Evolutionary conservation across 2,329 filamentous ascomycete genomes (phyloP).

Genomic region (Mycocentrospora acerina): DNA sequence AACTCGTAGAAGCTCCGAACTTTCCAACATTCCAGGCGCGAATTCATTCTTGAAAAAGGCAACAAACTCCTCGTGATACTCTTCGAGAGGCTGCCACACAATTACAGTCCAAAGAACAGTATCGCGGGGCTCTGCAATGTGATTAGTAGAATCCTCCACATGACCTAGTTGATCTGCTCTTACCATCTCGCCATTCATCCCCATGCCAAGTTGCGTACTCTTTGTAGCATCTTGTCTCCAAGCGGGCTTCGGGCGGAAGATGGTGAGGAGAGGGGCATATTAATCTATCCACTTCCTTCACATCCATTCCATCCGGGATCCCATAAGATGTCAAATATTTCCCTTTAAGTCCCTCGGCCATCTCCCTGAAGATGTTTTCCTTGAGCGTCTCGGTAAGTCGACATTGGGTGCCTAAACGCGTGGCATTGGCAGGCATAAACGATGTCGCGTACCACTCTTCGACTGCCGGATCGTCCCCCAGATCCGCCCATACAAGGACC

Average conservation of each 20-base stretch:
- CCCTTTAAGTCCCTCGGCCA: slow-evolving; percentile 7
- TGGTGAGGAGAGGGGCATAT: slow-evolving; percentile 3
- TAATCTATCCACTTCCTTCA: slow-evolving; percentile 8
- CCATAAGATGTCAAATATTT: slow-evolving; percentile 15
- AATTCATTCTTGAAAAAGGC: slow-evolving; percentile 14
- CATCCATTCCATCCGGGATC: slow-evolving; percentile 5
- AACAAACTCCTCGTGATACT: slow-evolving; percentile 12
- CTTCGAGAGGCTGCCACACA: slow-evolving; percentile 11
- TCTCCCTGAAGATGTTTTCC: slow-evolving; percentile 16
- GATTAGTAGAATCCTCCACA: not conserved
- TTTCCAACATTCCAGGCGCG: slow-evolving; percentile 15
- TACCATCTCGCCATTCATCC: slow-evolving; percentile 14
- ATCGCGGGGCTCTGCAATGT: slow-evolving; percentile 8
- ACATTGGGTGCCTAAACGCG: slow-evolving; percentile 8
- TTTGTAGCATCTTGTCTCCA: slow-evolving; percentile 10
- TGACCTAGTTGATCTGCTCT: not conserved
- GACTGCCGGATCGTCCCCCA: slow-evolving; percentile 7
- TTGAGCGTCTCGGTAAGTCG: slow-evolving; percentile 7
- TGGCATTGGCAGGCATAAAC: slow-evolving; percentile 9
- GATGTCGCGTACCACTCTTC: slow-evolving; percentile 10
- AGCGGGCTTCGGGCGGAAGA: slow-evolving; percentile 7
- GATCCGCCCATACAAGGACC: slow-evolving; percentile 13
- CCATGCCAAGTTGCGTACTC: slow-evolving; percentile 10
- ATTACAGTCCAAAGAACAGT: slow-evolving; percentile 15
- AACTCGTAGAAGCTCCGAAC: slow-evolving; percentile 12